Evolutionary conservation across 805 yeast species (phyloP).

Genomic region (Monosporozyma unispora): DNA sequence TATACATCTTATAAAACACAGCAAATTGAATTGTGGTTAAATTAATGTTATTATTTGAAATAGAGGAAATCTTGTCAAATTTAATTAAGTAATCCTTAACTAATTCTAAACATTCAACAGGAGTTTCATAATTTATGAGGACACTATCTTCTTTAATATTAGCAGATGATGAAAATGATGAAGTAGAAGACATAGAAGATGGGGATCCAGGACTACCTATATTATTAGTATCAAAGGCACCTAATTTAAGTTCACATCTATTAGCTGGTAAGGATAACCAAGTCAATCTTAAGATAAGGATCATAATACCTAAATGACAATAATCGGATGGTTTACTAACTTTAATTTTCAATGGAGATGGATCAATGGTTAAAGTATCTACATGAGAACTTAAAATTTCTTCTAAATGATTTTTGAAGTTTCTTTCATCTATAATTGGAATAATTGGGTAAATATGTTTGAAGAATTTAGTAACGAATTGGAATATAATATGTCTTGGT

Average conservation of each 20-base stretch:
- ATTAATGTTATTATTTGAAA: slow-evolving; percentile 28
- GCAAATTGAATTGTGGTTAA: slow-evolving; percentile 48
- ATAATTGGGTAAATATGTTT: slow-evolving; percentile 50
- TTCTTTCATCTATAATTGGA: slow-evolving; percentile 55
- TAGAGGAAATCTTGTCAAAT: slow-evolving; percentile 29
- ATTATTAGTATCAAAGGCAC: slow-evolving; percentile 7
- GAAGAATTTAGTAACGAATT: slow-evolving; percentile 51
- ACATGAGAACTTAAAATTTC: slow-evolving; percentile 15
- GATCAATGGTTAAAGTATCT: slow-evolving; percentile 3
- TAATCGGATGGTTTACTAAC: slow-evolving; percentile 32
- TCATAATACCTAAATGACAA: slow-evolving; percentile 40
- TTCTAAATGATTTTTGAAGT: slow-evolving; percentile 27
- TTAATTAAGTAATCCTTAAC: slow-evolving; percentile 26
- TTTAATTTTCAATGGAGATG: slow-evolving; percentile 20
- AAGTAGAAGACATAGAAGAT: slow-evolving; percentile 4
- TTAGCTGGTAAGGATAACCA: slow-evolving; percentile 47
- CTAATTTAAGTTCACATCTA: slow-evolving; percentile 28
- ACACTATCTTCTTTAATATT: slow-evolving; percentile 25
- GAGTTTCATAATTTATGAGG: slow-evolving; percentile 22
- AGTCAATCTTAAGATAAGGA: slow-evolving; percentile 44
- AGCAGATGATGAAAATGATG: slow-evolving; percentile 17
- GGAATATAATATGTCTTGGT: slow-evolving; percentile 44
- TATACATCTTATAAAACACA: slow-evolving; percentile 46
- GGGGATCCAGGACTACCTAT: slow-evolving; percentile 6
- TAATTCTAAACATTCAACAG: slow-evolving; percentile 21